Conservation (phyloP, 2,329 filamentous ascomycete species). For the Neospermospora avenae region DNA sequence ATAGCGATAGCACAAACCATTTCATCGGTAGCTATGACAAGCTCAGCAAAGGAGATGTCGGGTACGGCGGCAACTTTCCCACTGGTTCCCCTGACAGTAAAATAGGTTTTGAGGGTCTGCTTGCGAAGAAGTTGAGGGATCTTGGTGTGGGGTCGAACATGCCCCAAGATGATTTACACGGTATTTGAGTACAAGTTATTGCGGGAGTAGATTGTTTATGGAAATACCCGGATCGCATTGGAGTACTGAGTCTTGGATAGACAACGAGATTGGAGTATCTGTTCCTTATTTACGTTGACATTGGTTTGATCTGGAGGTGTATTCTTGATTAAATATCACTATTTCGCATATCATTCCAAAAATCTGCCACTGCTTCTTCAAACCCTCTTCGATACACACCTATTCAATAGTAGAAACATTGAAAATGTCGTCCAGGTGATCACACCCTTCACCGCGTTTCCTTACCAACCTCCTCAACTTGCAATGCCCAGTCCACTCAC, state of each 20-base stretch:
- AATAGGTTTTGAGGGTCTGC: slow-evolving; percentile 58
- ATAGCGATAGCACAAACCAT: slow-evolving; percentile 18
- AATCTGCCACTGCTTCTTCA: too few relatives aligned
- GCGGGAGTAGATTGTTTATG: slow-evolving; percentile 27
- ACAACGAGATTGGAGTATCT: background rate
- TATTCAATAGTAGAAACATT: too few relatives aligned
- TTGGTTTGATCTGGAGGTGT: background rate
- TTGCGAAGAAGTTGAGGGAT: slow-evolving; percentile 66
- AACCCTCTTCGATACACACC: too few relatives aligned
- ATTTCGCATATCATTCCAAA: slow-evolving; percentile 1
- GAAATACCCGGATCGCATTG: slow-evolving; percentile 28
- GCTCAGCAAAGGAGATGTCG: slow-evolving; percentile 60
- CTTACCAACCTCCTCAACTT: slow-evolving; percentile 16
- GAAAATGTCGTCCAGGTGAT: too few relatives aligned
- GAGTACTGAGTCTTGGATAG: slow-evolving; percentile 10
- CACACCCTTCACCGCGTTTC: too few relatives aligned
- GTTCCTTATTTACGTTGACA: background rate
- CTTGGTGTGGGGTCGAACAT: slow-evolving; percentile 27
- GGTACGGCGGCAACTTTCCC: slow-evolving; percentile 58
- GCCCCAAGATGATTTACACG: slow-evolving; percentile 23
- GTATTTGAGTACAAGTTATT: slow-evolving; percentile 11
- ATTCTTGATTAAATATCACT: background rate
- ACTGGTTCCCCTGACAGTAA: slow-evolving; percentile 38
- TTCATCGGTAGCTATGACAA: slow-evolving; percentile 57
- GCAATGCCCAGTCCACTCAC: slow-evolving; percentile 26